Percentiles rank a stretch among this genome's conserved stretches.
phyloP scores from a whole-genome alignment of 768 basidiomycete genomes.

The Kwoniella bestiolae region DNA sequence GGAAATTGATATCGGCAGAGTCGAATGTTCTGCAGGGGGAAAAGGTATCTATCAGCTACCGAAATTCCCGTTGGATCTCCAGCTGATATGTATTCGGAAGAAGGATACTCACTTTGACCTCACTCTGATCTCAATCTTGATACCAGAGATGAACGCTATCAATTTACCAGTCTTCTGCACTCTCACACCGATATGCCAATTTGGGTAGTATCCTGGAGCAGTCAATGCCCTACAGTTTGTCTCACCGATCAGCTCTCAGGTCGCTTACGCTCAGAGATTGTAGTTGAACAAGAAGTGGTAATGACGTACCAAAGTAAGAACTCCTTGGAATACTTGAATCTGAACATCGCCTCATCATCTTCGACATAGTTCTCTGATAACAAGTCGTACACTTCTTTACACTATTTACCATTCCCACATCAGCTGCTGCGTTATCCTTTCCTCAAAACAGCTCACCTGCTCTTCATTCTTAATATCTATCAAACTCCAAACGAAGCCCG shows the following conservation, averaged over 20 bases:
- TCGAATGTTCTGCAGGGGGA: conserved; percentile 73
- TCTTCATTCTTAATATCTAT: conserved; percentile 76
- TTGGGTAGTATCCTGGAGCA: conserved; percentile 87
- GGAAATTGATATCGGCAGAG: conserved; percentile 92
- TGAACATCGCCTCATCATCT: conserved; percentile 92
- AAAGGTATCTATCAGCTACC: too few species aligned
- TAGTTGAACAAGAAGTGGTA: background rate
- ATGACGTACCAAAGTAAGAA: conserved; percentile 80
- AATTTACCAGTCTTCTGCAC: conserved; percentile 88
- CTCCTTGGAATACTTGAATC: conserved; percentile 93
- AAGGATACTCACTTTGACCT: conserved; percentile 70
- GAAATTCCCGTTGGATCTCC: too few species aligned
- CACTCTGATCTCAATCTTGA: conserved; percentile 84
- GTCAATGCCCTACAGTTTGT: conserved; percentile 80
- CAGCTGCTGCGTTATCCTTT: background rate
- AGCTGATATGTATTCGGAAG: background rate
- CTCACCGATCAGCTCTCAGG: conserved; percentile 17
- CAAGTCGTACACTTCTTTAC: conserved; percentile 87
- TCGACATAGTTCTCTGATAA: conserved; percentile 94
- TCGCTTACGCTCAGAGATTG: background rate
- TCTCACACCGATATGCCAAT: conserved; percentile 96
- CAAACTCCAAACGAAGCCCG: conserved; percentile 88
- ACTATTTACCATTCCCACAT: conserved; percentile 60
- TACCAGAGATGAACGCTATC: conserved; percentile 93
- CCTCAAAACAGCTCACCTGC: conserved; percentile 63